Evolutionary conservation across 208 protist species (phyloP).

Genomic region (Plasmodiophora brassicae): DNA sequence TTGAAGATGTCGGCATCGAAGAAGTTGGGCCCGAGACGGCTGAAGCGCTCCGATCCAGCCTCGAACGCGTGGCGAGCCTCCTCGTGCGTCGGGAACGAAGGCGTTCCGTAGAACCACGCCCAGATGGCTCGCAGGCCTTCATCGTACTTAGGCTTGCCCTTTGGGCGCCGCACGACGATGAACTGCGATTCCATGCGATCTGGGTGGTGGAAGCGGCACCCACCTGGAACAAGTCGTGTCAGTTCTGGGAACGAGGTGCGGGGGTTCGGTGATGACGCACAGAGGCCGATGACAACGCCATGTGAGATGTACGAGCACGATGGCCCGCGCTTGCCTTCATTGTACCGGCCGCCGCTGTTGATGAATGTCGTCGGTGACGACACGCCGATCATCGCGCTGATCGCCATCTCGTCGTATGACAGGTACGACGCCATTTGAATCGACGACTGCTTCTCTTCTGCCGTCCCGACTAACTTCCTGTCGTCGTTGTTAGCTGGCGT

Average conservation of each 20-base stretch:
- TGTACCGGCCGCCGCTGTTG: slow-evolving; percentile 30
- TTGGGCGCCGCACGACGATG: neutral
- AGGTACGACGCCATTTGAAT: too few species aligned
- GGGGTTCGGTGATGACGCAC: too few species aligned
- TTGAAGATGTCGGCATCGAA: neutral
- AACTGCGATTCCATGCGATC: slow-evolving; percentile 38
- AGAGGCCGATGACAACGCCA: slow-evolving; percentile 26
- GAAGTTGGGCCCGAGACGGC: neutral
- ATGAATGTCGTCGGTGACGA: slow-evolving; percentile 1
- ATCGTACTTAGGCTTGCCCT: neutral
- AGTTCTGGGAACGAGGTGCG: too few species aligned
- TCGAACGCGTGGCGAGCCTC: neutral
- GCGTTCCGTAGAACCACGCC: neutral
- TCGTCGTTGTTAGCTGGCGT: too few species aligned
- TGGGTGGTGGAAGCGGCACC: slow-evolving; percentile 26
- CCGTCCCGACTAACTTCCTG: too few species aligned
- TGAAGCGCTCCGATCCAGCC: neutral
- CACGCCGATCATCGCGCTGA: neutral
- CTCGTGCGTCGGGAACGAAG: neutral
- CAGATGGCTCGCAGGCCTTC: slow-evolving; percentile 18
- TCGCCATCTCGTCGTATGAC: slow-evolving; percentile 35
- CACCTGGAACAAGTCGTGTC: too few species aligned
- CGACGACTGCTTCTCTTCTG: too few species aligned
- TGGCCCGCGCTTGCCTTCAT: neutral
- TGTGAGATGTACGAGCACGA: neutral